Conservation (phyloP, 208 protist species). For the Leishmania major region DNA sequence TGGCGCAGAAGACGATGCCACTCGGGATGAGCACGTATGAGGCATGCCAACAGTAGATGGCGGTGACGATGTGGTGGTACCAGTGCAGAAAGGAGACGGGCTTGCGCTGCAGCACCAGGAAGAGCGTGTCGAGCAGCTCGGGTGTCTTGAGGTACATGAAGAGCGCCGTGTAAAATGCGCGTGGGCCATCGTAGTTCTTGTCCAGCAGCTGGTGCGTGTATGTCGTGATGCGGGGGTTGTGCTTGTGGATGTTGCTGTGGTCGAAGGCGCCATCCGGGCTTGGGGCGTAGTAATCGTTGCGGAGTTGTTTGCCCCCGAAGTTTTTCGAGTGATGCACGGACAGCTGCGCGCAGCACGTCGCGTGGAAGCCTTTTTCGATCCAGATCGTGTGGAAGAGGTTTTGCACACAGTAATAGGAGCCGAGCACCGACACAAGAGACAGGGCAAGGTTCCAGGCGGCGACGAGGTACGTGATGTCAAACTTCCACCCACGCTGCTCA, state of each 20-base stretch:
- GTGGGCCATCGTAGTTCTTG: slow-evolving; percentile 30
- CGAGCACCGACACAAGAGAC: slow-evolving; percentile 67
- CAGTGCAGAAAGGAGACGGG: slow-evolving; percentile 31
- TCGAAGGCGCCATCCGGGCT: slow-evolving; percentile 34
- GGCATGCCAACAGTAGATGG: slow-evolving; percentile 90
- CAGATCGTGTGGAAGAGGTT: slow-evolving; percentile 42
- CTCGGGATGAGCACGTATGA: slow-evolving; percentile 42
- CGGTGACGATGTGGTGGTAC: slow-evolving; percentile 53
- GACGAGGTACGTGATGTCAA: slow-evolving; percentile 26
- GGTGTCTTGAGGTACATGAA: slow-evolving; percentile 78
- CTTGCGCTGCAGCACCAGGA: slow-evolving; percentile 70
- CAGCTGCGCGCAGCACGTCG: slow-evolving; percentile 37
- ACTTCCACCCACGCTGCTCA: slow-evolving; percentile 42
- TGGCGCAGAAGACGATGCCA: slow-evolving; percentile 42
- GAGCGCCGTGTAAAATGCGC: slow-evolving; percentile 48
- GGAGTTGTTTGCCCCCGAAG: slow-evolving; percentile 14
- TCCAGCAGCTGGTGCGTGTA: slow-evolving; percentile 27
- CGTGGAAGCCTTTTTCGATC: slow-evolving; percentile 22
- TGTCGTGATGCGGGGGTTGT: slow-evolving; percentile 27
- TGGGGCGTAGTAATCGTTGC: slow-evolving; percentile 43
- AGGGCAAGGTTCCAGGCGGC: slow-evolving; percentile 81
- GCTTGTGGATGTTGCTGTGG: slow-evolving; percentile 19
- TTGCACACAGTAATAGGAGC: slow-evolving; percentile 32
- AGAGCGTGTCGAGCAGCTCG: slow-evolving; percentile 81
- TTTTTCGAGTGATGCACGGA: slow-evolving; percentile 37